These are phyloP conservation scores for Cladochytrium replicatum DNA, from an alignment of 192 early-diverging fungal genomes.

Conservation along the genomic window DNA sequence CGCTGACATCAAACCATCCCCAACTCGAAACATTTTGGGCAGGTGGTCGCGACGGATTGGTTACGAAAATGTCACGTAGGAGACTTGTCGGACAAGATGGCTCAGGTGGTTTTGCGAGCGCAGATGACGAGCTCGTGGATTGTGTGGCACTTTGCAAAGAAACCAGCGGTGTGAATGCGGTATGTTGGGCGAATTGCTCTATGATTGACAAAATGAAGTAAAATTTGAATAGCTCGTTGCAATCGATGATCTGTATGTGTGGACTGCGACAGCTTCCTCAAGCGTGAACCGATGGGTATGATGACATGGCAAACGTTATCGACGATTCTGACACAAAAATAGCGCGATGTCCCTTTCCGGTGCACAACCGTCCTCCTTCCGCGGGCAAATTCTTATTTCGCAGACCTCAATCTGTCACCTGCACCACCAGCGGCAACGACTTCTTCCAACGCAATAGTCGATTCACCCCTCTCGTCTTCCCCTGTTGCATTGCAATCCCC, in stretches of 20 bases:
- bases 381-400: conserved; percentile 24
- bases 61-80: conserved; percentile 64
- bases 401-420: neutral
- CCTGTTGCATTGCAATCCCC: no score
- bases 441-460: conserved; percentile 9
- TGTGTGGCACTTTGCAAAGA: conserved; percentile 86
- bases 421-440: conserved; percentile 13
- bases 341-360: conserved; percentile 57
- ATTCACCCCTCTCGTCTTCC: conserved; percentile 13
- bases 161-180: conserved; percentile 72
- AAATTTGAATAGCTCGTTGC: conserved; percentile 77
- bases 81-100: conserved; percentile 1
- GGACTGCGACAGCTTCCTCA: conserved; percentile 83
- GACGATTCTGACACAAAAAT: no score
- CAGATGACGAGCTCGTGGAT: conserved; percentile 48
- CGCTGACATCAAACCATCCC: conserved; percentile 74
- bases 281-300: conserved; percentile 76
- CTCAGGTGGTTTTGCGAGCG: neutral
- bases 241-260: conserved; percentile 73
- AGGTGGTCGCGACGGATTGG: conserved; percentile 82
- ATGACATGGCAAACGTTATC: no score
- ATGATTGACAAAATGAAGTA: no score
- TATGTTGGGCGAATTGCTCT: no score
- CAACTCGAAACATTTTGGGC: conserved; percentile 85
- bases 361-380: conserved; percentile 27